These are phyloP conservation scores for Grigorovia yakushimaensis DNA, from an alignment of 805 yeast genomes.

Conservation along the genomic window DNA sequence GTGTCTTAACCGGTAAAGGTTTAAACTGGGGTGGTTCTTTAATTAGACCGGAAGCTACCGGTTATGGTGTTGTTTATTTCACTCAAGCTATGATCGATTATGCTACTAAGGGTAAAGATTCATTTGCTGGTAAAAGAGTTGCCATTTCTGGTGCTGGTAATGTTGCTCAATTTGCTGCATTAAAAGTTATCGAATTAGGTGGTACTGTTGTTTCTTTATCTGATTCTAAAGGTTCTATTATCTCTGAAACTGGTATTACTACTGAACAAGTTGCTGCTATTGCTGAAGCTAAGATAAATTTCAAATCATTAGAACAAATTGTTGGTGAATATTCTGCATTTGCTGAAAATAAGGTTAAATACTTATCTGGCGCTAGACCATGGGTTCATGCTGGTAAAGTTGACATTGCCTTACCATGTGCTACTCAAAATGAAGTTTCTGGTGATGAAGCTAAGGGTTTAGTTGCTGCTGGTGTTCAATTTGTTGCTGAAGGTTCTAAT, in stretches of 20 bases:
- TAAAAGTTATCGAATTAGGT: constrained; percentile 94
- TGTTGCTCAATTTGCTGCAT: constrained; percentile 98
- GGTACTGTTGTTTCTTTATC: constrained; percentile 89
- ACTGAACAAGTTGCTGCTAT: constrained; percentile 68
- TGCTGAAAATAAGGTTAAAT: constrained; percentile 54
- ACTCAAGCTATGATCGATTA: constrained; percentile 95
- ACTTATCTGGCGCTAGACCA: constrained; percentile 91
- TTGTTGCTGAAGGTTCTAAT: constrained; percentile 97
- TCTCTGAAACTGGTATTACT: constrained; percentile 74
- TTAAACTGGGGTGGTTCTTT: constrained; percentile 98
- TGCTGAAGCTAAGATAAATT: constrained; percentile 68
- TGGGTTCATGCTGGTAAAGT: constrained; percentile 88
- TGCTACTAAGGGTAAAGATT: constrained; percentile 82
- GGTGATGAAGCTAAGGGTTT: constrained; percentile 95
- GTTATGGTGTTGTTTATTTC: constrained; percentile 94
- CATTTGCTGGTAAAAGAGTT: constrained; percentile 87
- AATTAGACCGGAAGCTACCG: constrained; percentile 99
- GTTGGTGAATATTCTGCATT: constrained; percentile 48
- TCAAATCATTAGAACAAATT: constrained; percentile 64
- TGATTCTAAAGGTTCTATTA: constrained; percentile 87
- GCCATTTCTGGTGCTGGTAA: constrained; percentile 97
- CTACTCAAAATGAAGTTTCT: constrained; percentile 96
- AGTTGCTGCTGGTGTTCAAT: constrained; percentile 84
- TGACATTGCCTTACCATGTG: constrained; percentile 95
- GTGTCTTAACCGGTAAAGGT: constrained; percentile 97